Percentiles rank a stretch among this genome's conserved stretches.
Conservation (phyloP, 805 yeast species). For the Saccharomycopsis sp. region DNA sequence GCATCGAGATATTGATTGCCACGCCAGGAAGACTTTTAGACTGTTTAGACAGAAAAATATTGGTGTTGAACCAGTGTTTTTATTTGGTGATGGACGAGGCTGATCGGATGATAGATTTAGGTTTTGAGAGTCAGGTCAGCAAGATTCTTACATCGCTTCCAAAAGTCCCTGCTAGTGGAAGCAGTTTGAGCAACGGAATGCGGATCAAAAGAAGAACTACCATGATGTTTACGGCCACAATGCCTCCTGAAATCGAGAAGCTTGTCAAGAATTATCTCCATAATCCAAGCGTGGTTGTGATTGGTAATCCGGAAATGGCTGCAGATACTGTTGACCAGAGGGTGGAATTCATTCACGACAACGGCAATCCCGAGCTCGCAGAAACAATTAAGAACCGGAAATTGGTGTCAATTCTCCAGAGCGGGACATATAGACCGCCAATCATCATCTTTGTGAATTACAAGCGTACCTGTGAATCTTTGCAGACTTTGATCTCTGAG, state of each 20-base stretch:
- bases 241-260: conserved; percentile 67
- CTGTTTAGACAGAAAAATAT: conserved; percentile 59
- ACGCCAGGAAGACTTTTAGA: conserved; percentile 93
- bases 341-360: conserved; percentile 43
- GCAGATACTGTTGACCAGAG: conserved; percentile 64
- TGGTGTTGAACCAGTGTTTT: conserved; percentile 54
- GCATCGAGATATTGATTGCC: conserved; percentile 79
- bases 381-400: conserved; percentile 42
- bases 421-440: conserved; percentile 39
- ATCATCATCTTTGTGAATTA: conserved; percentile 78
- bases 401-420: conserved; percentile 34
- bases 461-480: conserved; percentile 62
- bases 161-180: conserved; percentile 21
- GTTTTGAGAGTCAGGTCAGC: conserved; percentile 77
- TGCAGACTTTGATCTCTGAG: conserved; percentile 45
- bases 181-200: conserved; percentile 21
- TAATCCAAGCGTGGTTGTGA: conserved; percentile 54
- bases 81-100: conserved; percentile 87
- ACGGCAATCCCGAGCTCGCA: conserved; percentile 21
- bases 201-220: conserved; percentile 43
- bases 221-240: conserved; percentile 92
- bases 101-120: conserved; percentile 92
- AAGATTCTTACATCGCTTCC: conserved; percentile 55
- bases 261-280: conserved; percentile 57
- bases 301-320: conserved; percentile 64